Conservation (phyloP, 2,329 filamentous ascomycete genomes). For the Metarhizium anisopliae region DNA sequence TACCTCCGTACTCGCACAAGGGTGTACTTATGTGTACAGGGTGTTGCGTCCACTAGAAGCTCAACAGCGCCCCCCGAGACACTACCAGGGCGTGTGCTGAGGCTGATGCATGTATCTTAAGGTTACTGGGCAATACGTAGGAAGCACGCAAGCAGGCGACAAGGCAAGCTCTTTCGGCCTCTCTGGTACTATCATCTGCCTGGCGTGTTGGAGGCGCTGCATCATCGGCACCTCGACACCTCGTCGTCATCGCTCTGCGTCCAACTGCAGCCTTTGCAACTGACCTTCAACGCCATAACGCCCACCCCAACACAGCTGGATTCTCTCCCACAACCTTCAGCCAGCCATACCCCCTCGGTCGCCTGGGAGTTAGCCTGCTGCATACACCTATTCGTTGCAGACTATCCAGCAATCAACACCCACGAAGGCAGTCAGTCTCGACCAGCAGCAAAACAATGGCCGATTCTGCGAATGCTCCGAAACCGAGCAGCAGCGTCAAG, state of each 20-base stretch:
- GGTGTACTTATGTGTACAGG: too few relatives aligned
- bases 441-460: slow-evolving; percentile 21
- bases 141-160: too few relatives aligned
- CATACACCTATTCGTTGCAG: background rate
- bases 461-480: slow-evolving; percentile 55
- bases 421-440: background rate
- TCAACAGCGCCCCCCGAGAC: too few relatives aligned
- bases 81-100: background rate
- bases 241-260: slow-evolving; percentile 1
- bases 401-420: background rate
- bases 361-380: background rate
- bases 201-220: too few relatives aligned
- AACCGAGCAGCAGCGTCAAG: slow-evolving; percentile 99
- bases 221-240: background rate
- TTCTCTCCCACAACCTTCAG: background rate
- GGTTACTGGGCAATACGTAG: background rate
- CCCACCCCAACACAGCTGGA: background rate
- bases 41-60: too few relatives aligned
- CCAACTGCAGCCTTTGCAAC: background rate
- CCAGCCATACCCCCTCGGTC: background rate
- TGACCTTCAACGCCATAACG: background rate
- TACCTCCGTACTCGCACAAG: too few relatives aligned
- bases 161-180: too few relatives aligned
- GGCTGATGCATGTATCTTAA: background rate
- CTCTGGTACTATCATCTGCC: too few relatives aligned